Evolutionary conservation across 257 asterid genomes (phyloP).

Genomic region (Echium plantagineum): DNA sequence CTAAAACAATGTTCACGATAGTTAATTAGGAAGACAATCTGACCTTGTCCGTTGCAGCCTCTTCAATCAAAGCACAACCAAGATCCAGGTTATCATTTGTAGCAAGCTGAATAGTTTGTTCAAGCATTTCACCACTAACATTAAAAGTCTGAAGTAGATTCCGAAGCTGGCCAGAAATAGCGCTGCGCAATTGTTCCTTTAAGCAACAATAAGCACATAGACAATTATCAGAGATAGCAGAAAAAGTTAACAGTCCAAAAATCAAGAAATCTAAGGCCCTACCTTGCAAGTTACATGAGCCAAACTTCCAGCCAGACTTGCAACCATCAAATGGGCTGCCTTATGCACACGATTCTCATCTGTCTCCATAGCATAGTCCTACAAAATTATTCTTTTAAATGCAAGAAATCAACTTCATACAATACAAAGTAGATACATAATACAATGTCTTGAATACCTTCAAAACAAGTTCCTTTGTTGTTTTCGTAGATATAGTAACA

Average conservation of each 20-base stretch:
- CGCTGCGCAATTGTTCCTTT: slow-evolving; percentile 87
- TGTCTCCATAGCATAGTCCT: slow-evolving; percentile 96
- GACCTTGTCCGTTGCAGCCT: slow-evolving; percentile 98
- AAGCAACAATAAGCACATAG: neutral
- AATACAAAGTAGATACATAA: neutral
- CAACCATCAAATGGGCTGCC: slow-evolving; percentile 98
- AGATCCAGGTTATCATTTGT: slow-evolving; percentile 96
- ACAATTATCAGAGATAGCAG: neutral
- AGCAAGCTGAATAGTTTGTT: slow-evolving; percentile 73
- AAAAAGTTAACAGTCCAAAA: neutral
- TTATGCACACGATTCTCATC: slow-evolving; percentile 84
- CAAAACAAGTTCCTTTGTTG: slow-evolving; percentile 90
- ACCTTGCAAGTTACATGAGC: slow-evolving; percentile 99
- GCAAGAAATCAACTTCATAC: neutral
- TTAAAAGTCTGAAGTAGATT: slow-evolving; percentile 56
- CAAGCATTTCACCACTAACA: slow-evolving; percentile 54
- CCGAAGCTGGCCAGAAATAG: slow-evolving; percentile 79
- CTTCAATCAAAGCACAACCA: slow-evolving; percentile 96
- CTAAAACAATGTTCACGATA: neutral
- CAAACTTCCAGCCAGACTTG: slow-evolving; percentile 95
- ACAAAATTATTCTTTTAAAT: slow-evolving; percentile 9
- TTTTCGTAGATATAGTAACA: slow-evolving; percentile 93
- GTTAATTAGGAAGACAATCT: slow-evolving; percentile 3
- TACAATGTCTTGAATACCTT: slow-evolving; percentile 36
- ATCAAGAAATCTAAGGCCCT: slow-evolving; percentile 1